Evolutionary conservation across 73 alveolate species (phyloP), one percentile per base, ranked within the genome.

Genomic region (Breviolum minutum): DNA sequence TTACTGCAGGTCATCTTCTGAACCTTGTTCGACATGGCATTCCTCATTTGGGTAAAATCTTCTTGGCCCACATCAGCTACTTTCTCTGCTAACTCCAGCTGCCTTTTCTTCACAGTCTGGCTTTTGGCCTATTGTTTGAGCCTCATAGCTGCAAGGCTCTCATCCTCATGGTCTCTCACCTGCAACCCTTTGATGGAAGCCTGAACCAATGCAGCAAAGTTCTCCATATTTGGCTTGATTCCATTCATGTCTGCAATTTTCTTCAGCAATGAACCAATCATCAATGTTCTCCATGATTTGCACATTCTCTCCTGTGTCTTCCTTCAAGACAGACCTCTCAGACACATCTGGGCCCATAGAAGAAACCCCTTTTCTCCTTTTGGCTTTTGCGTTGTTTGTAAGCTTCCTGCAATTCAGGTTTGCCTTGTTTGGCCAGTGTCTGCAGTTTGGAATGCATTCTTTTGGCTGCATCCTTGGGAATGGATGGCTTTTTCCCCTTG

Each of bases 261-360:
- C 82, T 19, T 87, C 95, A 5, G 73, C 95, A 30, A 66, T 87
- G 95, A n/a, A 87, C 83, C 95, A 87, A 62, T 61, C 93, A 22
- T 84, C 93, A 10, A 27, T 87, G 63, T 40, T 12, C 26, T 87
- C 95, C 73, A 63, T 68, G 32, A 22, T 30, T 32, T 14, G 26
- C 1, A n/a, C 29, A 30, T 30, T 80, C 12, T 20, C 73, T 63
- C 63, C 82, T 0, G 64, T 63, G 82, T 63, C 95, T 82, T 40
- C 26, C 29, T 87, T 87, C 66, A 6, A 40, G 40, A 87, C 95
- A 63, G 32, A 5, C 82, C 27, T 87, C 66, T 63, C 83, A 8
- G 95, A 85, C 61, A 5, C 80, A 22, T 85, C 79, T 0, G 80
- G 94, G 63, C 61, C 94, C 94, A 63, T 61, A 85, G 63, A 24